These are phyloP conservation scores for Fraxinus dipetala DNA, from an alignment of 305 asterid genomes.

Conservation along the genomic window DNA sequence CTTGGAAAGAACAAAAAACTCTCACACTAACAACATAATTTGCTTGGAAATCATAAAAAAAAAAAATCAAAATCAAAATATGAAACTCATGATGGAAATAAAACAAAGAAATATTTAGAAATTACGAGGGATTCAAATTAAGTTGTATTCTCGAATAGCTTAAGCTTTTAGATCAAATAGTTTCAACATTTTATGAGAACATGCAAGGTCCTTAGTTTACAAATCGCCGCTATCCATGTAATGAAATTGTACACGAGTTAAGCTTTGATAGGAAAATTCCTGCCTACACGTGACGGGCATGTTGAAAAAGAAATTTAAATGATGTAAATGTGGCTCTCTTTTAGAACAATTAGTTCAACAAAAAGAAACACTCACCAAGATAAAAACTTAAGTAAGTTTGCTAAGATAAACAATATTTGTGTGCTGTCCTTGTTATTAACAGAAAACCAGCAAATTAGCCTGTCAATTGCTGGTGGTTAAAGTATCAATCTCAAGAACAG, in stretches of 20 bases:
- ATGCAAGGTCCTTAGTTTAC: not conserved
- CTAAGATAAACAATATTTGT: not conserved
- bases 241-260: not conserved
- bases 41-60: not conserved
- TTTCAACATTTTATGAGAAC: not conserved
- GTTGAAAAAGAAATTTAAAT: not conserved
- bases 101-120: not conserved
- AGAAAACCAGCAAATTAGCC: not conserved
- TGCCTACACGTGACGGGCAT: not conserved
- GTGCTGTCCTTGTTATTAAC: not conserved
- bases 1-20: not conserved
- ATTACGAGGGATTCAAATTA: not conserved
- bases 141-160: not conserved
- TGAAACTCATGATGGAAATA: not conserved
- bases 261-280: not conserved
- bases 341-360: not conserved
- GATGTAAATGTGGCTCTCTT: not conserved
- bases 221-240: not conserved
- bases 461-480: not conserved
- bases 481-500: not conserved
- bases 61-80: not conserved
- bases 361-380: not conserved
- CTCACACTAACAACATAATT: not conserved
- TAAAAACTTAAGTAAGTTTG: not conserved
- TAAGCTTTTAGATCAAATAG: not conserved